Evolutionary conservation across 306 rosid genomes (phyloP).

Genomic region (Hippophae tibetana): DNA sequence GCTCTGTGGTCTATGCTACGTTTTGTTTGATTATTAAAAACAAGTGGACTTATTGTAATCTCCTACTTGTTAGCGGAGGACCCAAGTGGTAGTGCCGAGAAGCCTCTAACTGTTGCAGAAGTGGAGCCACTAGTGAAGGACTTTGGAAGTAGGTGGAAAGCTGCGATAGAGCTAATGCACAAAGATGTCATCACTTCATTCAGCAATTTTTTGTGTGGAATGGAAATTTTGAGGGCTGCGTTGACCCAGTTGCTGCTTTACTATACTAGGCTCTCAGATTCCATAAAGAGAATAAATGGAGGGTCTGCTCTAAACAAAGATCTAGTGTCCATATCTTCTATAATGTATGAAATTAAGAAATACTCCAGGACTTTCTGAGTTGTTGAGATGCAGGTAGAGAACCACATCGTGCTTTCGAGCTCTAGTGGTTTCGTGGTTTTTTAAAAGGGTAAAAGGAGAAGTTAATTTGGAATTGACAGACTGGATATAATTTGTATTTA

Average conservation of each 20-base stretch:
- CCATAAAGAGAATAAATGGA: constrained; percentile 70
- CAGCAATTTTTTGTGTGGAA: constrained; percentile 95
- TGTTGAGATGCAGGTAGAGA: not conserved
- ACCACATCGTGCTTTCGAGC: not conserved
- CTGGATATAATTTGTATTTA: too few relatives aligned
- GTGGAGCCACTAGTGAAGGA: constrained; percentile 95
- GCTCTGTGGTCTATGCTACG: constrained; percentile 10
- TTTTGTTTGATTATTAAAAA: constrained; percentile 3
- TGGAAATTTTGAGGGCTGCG: constrained; percentile 86
- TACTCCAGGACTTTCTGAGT: constrained; percentile 84
- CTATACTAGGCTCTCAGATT: constrained; percentile 85
- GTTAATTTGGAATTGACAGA: too few relatives aligned
- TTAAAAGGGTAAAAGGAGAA: too few relatives aligned
- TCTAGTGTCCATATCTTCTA: constrained; percentile 78
- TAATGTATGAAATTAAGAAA: constrained; percentile 92
- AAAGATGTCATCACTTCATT: constrained; percentile 96
- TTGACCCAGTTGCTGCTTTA: constrained; percentile 83
- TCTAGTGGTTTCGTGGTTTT: too few relatives aligned
- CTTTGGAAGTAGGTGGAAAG: constrained; percentile 93
- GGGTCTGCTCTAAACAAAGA: constrained; percentile 86
- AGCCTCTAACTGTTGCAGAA: constrained; percentile 59
- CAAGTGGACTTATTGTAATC: constrained; percentile 11
- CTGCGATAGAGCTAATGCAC: constrained; percentile 96
- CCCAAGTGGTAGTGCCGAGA: constrained; percentile 46
- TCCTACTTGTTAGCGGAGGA: constrained; percentile 65